A percentile compares a stretch with the other conserved stretches of the same genome.
Conservation (phyloP, 441 rosid genomes). For the Eruca vesicaria region DNA sequence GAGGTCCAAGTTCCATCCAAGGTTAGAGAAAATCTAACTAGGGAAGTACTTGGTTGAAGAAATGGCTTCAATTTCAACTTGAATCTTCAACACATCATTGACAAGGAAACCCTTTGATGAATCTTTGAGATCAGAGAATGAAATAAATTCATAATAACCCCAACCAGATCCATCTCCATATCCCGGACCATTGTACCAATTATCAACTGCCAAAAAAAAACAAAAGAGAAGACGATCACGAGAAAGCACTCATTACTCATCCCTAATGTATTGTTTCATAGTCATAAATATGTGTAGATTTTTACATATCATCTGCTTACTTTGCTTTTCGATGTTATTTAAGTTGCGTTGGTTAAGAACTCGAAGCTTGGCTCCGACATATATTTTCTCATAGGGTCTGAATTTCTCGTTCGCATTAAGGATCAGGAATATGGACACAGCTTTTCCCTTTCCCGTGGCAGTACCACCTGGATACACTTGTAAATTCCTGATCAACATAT, state of each 20-base stretch:
- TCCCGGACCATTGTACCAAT: background rate
- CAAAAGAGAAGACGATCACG: background rate
- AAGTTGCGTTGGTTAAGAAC: background rate
- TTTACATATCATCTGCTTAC: background rate
- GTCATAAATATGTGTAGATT: too few relatives aligned
- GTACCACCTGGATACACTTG: background rate
- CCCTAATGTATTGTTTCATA: background rate
- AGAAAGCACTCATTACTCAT: background rate
- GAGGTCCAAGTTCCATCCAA: background rate
- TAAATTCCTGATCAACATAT: background rate
- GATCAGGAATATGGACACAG: background rate
- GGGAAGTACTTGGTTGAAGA: background rate
- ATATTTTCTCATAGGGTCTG: background rate
- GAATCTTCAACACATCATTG: background rate
- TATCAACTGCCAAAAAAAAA: background rate
- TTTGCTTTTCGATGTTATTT: background rate
- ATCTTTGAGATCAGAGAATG: background rate
- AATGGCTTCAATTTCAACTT: background rate
- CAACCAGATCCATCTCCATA: background rate
- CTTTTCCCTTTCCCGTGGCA: background rate
- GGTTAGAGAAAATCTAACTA: background rate
- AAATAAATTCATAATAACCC: background rate
- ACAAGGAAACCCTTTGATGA: background rate
- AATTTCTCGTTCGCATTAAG: background rate
- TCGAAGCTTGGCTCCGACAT: background rate